These are phyloP conservation scores for Acanthamoeba sp. DNA, from an alignment of 208 protist genomes.

Conservation along the genomic window DNA sequence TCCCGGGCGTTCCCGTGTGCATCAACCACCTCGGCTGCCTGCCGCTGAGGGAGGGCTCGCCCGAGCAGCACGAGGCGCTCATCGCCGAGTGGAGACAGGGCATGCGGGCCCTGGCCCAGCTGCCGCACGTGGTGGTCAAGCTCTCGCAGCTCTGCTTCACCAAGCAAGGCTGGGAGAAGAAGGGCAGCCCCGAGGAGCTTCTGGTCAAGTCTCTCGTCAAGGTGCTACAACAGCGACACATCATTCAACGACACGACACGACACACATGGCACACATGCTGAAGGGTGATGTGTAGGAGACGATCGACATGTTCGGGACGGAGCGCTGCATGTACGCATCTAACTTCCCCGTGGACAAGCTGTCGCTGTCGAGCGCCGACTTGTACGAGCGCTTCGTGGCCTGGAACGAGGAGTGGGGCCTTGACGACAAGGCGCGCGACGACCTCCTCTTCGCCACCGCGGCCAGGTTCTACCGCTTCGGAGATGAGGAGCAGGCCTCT, in stretches of 20 bases:
- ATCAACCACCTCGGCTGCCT: conserved; percentile 41
- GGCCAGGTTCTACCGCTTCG: conserved; percentile 40
- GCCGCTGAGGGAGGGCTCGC: not conserved
- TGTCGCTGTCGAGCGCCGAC: not conserved
- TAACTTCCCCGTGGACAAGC: conserved; percentile 73
- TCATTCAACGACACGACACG: not conserved
- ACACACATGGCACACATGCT: not conserved
- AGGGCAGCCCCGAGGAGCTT: not conserved
- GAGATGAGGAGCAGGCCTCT: too few relatives aligned
- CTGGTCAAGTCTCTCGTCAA: conserved; percentile 20
- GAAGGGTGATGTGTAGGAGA: not conserved
- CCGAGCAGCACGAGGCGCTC: not conserved
- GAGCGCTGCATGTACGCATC: conserved; percentile 73
- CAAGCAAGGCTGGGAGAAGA: conserved; percentile 47
- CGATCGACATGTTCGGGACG: conserved; percentile 23
- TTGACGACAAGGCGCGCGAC: not conserved
- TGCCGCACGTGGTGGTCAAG: conserved; percentile 58
- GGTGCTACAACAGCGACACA: not conserved
- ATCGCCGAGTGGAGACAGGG: not conserved
- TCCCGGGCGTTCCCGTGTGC: not conserved
- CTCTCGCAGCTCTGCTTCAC: conserved; percentile 42
- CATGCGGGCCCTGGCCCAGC: conserved; percentile 43
- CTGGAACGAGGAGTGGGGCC: conserved; percentile 46
- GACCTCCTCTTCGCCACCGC: conserved; percentile 56
- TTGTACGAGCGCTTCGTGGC: conserved; percentile 20